These are phyloP conservation scores for Aulographum hederae DNA, from an alignment of 2,329 filamentous ascomycete species.

Conservation along the genomic window DNA sequence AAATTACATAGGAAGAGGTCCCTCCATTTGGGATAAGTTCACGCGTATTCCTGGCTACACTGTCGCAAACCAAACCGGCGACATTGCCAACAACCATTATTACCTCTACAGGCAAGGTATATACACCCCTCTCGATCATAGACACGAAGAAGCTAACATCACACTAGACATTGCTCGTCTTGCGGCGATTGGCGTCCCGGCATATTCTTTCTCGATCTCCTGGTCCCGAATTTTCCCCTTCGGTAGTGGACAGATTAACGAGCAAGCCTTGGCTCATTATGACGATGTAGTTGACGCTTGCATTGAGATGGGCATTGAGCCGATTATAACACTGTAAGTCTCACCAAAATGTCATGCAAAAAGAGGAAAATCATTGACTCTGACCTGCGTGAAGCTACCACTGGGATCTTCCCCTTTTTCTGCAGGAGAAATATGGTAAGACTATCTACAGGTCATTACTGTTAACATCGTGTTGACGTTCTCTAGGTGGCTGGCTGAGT, in stretches of 20 bases:
- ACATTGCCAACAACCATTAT: constrained; percentile 32
- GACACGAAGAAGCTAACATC: background rate
- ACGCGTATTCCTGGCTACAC: constrained; percentile 13
- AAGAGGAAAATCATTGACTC: too few relatives aligned
- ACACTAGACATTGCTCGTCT: constrained; percentile 18
- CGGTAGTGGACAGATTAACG: constrained; percentile 69
- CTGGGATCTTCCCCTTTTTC: constrained; percentile 67
- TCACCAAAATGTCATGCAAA: too few relatives aligned
- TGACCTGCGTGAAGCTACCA: too few relatives aligned
- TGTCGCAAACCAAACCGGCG: constrained; percentile 20
- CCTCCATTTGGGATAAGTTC: constrained; percentile 18
- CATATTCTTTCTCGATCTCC: constrained; percentile 71
- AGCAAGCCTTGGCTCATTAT: constrained; percentile 62
- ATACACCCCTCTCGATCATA: background rate
- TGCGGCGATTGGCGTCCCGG: constrained; percentile 15
- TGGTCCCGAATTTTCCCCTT: constrained; percentile 72
- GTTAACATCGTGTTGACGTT: too few relatives aligned
- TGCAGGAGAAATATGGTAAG: constrained; percentile 70
- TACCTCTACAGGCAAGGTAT: constrained; percentile 27
- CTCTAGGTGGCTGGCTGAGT: constrained; percentile 63
- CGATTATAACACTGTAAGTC: constrained; percentile 67
- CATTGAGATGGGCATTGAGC: constrained; percentile 55
- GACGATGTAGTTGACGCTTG: constrained; percentile 63
- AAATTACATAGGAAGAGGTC: too few relatives aligned
- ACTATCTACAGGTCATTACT: too few relatives aligned